Evolutionary conservation across 1,284 basidiomycete genomes (phyloP), one percentile per base, ranked within the genome.

Genomic region (Leccinum pachyderme): DNA sequence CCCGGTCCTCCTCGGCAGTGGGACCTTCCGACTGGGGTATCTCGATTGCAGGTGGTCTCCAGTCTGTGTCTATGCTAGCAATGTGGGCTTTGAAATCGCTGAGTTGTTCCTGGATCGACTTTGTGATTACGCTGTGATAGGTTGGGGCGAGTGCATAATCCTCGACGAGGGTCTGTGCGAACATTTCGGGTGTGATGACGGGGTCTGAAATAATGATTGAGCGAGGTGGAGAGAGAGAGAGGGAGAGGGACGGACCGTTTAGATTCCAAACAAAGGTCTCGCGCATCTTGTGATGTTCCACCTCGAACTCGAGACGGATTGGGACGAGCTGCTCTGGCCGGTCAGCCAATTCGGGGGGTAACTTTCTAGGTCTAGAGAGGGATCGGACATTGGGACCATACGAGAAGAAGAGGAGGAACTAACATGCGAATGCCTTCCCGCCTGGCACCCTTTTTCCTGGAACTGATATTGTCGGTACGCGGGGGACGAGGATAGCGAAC

Each of bases 181-280:
- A 98, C 37, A 86, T 73, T 66, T 97, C 93, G 2, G 95, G 92
- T 0, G 92, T 91, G 35, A 97, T 85, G 51, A 93, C 78, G 2
- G 91, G 86, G 72, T 98, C 96, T 92, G 22, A 24, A 57, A 32
- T 15, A 51, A 41, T 8, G 39, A 9, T 18, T 56, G 54, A 56
- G 56, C 35, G 18, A 47, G 4, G 15, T 2, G 12, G 2, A 2
- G 1, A n/a, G 15, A 15, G 32, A 22, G 9, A 31, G 9, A 7
- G 0, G 18, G 18, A 1, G 7, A 9, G 25, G 18, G 74, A 82
- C 51, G 57, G 27, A 94, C 93, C 93, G 63, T 91, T 88, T 51
- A 95, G 75, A 68, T 99, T 98, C 96, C 96, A 99, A 33, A 96
- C 84, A 72, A 99, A 98, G 0, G 96, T 95, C 70, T 99, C 96